Evolutionary conservation across 2,329 filamentous ascomycete species (phyloP).

Genomic region (Neonectria faginata): DNA sequence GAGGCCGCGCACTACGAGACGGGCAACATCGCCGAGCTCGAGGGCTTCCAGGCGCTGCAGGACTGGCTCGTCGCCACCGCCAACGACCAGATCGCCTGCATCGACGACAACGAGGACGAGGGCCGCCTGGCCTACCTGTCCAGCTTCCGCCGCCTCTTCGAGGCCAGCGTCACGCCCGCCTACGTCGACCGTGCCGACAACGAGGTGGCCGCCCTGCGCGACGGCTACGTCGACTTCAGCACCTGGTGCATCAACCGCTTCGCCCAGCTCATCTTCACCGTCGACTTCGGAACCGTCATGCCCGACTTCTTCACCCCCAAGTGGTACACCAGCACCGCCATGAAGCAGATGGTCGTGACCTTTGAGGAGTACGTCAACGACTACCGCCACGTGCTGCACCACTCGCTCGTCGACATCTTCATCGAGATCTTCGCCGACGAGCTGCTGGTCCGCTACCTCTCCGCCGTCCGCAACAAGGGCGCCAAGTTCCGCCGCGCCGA

Average conservation of each 20-base stretch:
- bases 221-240: conserved; percentile 94
- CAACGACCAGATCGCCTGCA: conserved; percentile 98
- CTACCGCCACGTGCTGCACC: conserved; percentile 86
- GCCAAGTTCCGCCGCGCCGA: conserved; percentile 89
- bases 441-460: conserved; percentile 86
- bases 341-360: conserved; percentile 94
- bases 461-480: conserved; percentile 86
- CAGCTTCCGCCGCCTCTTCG: conserved; percentile 86
- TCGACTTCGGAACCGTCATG: conserved; percentile 88
- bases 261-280: conserved; percentile 85
- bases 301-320: conserved; percentile 89
- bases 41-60: conserved; percentile 82
- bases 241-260: conserved; percentile 94
- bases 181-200: conserved; percentile 81
- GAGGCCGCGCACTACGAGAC: conserved; percentile 81
- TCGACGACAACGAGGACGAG: conserved; percentile 88
- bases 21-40: conserved; percentile 64
- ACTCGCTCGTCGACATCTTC: conserved; percentile 89
- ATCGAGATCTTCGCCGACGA: conserved; percentile 94
- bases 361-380: conserved; percentile 95
- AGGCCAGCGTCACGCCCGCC: conserved; percentile 80
- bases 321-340: conserved; percentile 88
- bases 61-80: conserved; percentile 98
- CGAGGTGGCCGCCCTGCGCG: conserved; percentile 81
- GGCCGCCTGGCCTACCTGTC: conserved; percentile 84